phyloP scores from a whole-genome alignment of 2,329 filamentous ascomycete species.

The Herpotrichia juniperi region DNA sequence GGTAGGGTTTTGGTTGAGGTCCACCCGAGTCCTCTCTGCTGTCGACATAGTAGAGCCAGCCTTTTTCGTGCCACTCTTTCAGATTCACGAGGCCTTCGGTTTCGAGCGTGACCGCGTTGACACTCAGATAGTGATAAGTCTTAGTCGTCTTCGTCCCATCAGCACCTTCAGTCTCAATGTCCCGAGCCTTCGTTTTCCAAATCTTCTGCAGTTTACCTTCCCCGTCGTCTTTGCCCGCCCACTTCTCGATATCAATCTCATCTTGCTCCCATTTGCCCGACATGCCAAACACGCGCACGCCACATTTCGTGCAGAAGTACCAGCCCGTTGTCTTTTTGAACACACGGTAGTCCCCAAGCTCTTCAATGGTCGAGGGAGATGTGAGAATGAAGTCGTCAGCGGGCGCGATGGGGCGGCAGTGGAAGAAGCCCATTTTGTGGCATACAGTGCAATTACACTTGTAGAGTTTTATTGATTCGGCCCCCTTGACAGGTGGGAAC shows the following conservation, averaged over 20 bases:
- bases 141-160: conserved; percentile 21
- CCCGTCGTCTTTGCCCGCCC: conserved; percentile 20
- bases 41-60: conserved; percentile 40
- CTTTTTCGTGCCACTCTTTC: conserved; percentile 40
- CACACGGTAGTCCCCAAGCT: conserved; percentile 51
- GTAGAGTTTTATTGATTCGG: conserved; percentile 37
- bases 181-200: conserved; percentile 25
- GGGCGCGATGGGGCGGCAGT: conserved; percentile 48
- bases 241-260: conserved; percentile 26
- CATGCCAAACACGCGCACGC: conserved; percentile 52
- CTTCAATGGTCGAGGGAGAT: conserved; percentile 43
- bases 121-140: conserved; percentile 34
- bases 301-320: conserved; percentile 57
- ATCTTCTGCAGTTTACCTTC: conserved; percentile 25
- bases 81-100: conserved; percentile 28
- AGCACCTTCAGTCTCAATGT: conserved; percentile 7
- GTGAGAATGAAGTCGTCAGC: conserved; percentile 56
- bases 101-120: conserved; percentile 42
- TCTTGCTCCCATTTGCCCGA: conserved; percentile 27
- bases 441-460: conserved; percentile 59
- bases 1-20: not conserved
- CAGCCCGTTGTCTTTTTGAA: conserved; percentile 43
- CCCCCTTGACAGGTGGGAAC: conserved; percentile 42
- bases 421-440: conserved; percentile 56
- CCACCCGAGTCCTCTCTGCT: not conserved